phyloP scores from a whole-genome alignment of 2,329 filamentous ascomycete genomes.

The Trichophyton mentagrophytes region DNA sequence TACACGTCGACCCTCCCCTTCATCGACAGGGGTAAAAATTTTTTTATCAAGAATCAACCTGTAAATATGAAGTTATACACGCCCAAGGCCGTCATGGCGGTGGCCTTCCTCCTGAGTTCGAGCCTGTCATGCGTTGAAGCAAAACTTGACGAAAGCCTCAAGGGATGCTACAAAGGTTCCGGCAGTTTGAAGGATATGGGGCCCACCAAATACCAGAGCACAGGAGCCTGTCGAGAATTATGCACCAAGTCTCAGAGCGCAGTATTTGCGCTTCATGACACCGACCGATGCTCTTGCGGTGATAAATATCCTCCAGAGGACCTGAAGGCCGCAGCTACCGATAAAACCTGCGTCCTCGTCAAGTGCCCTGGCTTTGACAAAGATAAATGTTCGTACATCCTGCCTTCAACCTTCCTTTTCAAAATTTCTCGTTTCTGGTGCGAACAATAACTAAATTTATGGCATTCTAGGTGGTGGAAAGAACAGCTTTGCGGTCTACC shows the following conservation, averaged over 20 bases:
- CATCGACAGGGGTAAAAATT: too few relatives aligned
- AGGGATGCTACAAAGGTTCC: slow-evolving; percentile 42
- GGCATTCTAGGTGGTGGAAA: slow-evolving; percentile 43
- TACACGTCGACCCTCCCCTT: neutral
- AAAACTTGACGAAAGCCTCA: slow-evolving; percentile 2
- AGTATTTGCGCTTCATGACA: slow-evolving; percentile 52
- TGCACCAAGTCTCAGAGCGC: slow-evolving; percentile 38
- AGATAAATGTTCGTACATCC: slow-evolving; percentile 49
- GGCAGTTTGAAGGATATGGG: slow-evolving; percentile 38
- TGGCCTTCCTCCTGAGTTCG: slow-evolving; percentile 7
- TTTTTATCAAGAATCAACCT: neutral
- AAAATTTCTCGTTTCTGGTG: neutral
- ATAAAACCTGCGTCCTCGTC: neutral
- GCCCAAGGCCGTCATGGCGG: slow-evolving; percentile 6
- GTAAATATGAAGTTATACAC: slow-evolving; percentile 7
- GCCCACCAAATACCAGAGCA: slow-evolving; percentile 40
- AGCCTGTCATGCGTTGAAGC: neutral
- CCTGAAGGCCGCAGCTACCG: neutral
- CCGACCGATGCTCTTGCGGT: slow-evolving; percentile 61
- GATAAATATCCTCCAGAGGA: slow-evolving; percentile 47
- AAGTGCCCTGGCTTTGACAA: slow-evolving; percentile 50
- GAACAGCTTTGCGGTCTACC: slow-evolving; percentile 39
- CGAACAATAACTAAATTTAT: slow-evolving; percentile 13
- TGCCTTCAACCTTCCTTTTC: neutral
- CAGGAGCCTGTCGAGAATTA: slow-evolving; percentile 42